Base-by-base conservation (phyloP, 768 basidiomycete species). In the Kwoniella bestiolae region DNA sequence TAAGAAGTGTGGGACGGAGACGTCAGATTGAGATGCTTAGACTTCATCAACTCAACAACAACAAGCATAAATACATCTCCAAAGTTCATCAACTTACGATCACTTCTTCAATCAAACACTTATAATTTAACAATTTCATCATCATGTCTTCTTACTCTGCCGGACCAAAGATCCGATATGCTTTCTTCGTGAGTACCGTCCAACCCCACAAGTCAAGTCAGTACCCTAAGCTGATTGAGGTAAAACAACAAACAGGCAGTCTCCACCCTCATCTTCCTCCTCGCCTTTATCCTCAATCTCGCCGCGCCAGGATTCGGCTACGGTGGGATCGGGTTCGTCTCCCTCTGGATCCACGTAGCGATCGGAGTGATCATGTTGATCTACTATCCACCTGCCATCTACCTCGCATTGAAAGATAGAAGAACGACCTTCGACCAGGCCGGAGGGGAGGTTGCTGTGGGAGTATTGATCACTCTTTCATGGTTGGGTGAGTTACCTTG, bases 371-470 rank as follows among this genome's bases (percentile, higher is more conserved):
- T 53, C 25, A 62, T 65, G 53, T n/a, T 71, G 25, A 58, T 68
- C 25, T 72, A 72, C 45, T 57, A 62, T 11, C 70, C 70, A 3
- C 50, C 67, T 3, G 67, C 70, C 5, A 25, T 72, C 50, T 31
- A 56, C 12, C 35, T 72, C 9, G 41, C 60, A 18, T 31, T 57
- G 28, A 61, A 49, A 23, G 34, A 62, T 23, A 59, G 60, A n/a
- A 35, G 45, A 18, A 55, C 34, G 14, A 31, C 32, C 16, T 72
- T 65, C 38, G 64, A 68, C 32, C 67, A 68, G n/a, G 64, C 64
- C 18, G 67, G 60, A 3, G 67, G 55, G 8, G 70, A 72, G 55
- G 61, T 72, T 9, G 64, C 67, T 28, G 66, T 68, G 26, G 28
- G 62, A 26, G 61, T 64, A 28, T 26, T 72, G 25, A 63, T 68